Evolutionary conservation across 2,329 filamentous ascomycete genomes (phyloP), one percentile per base, ranked within the genome.

Genomic region (Pseudopithomyces maydicus): DNA sequence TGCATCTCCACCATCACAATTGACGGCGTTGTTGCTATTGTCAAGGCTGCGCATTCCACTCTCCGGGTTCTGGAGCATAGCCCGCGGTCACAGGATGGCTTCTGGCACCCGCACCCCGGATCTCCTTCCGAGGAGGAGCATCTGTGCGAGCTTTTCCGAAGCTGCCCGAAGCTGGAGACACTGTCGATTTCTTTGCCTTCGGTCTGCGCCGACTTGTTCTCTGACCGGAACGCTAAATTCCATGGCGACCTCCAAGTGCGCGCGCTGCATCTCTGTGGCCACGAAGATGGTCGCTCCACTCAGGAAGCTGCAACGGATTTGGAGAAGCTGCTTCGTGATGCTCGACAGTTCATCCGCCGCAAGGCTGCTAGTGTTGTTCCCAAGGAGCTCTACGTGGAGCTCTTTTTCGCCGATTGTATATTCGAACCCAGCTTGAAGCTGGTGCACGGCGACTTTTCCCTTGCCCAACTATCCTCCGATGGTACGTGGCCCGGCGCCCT

Each of bases 1-100:
- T 82, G 82, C 62, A 79, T 82, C 51, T 81, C 80, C 17, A 82
- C 80, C 52, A 77, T 84, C 61, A 80, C 81, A 20, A 82, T 84
- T 41, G 79, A 82, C 36, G 79, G 81, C 45, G 78, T 85, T 58
- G 80, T 84, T 66, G 79, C 81, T 20, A 75, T 85, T 22, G 79
- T 84, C 51, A 79, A 80, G 64, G 77, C 81, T 22, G 82, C 81
- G 2, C 74, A 74, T 56, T 65, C 72, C 46, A 82, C 81, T 7
- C 72, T 84, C 15, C 77, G 79, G 48, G 79, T 83, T 43, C 75
- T 84, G 22, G 81, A 84, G 69, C 80, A 84, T 69, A 82, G 81
- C 43, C 81, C 81, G n/a, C 78, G 81, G 39, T 81, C 80, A 14
- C 74, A 79, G 61, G 80, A 82, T 65, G 81, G 80, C 65, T 82